Evolutionary conservation across 2,329 filamentous ascomycete species (phyloP).

Genomic region (Paraphaeosphaeria minitans): DNA sequence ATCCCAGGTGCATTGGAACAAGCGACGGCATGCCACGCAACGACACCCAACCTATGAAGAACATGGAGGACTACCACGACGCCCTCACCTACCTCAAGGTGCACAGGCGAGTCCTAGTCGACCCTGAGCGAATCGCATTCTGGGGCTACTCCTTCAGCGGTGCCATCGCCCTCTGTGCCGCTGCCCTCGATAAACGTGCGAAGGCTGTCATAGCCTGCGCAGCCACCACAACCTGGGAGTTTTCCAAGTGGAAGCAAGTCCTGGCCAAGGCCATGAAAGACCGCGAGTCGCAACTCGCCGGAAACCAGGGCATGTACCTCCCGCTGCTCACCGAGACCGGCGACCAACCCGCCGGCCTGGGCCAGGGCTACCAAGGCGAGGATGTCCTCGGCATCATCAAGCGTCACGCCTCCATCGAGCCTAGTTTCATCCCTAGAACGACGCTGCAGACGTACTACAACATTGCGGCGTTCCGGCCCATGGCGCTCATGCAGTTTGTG

Average conservation of each 20-base stretch:
- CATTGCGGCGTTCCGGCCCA: conserved; percentile 10
- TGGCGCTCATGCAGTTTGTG: conserved; percentile 8
- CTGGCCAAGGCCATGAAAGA: conserved; percentile 14
- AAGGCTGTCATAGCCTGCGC: conserved; percentile 27
- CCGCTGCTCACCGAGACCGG: conserved; percentile 13
- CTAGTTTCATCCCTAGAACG: conserved; percentile 9
- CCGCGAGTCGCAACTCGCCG: conserved; percentile 11
- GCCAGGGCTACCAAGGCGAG: conserved; percentile 7
- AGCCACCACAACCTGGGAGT: conserved; percentile 15
- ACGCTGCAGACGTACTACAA: conserved; percentile 13
- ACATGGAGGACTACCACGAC: conserved; percentile 44
- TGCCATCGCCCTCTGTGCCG: conserved; percentile 30
- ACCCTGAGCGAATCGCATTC: conserved; percentile 34
- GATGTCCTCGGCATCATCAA: conserved; percentile 8
- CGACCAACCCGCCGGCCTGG: conserved; percentile 12
- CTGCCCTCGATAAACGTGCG: conserved; percentile 41
- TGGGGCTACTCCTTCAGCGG: conserved; percentile 48
- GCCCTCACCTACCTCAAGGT: conserved; percentile 43
- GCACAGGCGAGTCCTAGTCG: conserved; percentile 25
- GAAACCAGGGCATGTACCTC: conserved; percentile 10
- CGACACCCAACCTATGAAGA: conserved; percentile 44
- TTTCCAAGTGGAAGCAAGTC: conserved; percentile 9
- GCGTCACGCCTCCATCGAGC: conserved; percentile 2
- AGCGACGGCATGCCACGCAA: conserved; percentile 50
- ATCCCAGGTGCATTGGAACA: conserved; percentile 43